Conservation (phyloP, 1,284 basidiomycete genomes). For the Albatrellus sp. region DNA sequence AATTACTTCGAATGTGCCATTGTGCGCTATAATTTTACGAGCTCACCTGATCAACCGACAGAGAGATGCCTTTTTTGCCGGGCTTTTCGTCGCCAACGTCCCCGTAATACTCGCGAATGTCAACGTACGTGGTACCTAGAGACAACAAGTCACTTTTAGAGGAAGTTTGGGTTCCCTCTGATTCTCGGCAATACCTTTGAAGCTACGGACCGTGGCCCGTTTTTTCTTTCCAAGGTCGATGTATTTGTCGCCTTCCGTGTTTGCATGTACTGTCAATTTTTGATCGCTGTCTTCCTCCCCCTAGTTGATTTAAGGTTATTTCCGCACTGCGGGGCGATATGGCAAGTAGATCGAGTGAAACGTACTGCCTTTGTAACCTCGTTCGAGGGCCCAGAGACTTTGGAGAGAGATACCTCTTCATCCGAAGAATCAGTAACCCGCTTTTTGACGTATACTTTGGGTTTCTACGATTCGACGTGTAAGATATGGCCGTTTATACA, state of each 20-base stretch:
- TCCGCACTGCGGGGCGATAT: too few species aligned
- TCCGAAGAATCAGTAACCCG: too few species aligned
- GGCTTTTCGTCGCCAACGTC: constrained; percentile 59
- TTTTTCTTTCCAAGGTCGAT: constrained; percentile 61
- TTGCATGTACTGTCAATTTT: constrained; percentile 14
- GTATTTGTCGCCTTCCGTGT: constrained; percentile 45
- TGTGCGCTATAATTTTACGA: background rate
- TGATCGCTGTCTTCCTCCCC: constrained; percentile 9
- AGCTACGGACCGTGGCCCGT: constrained; percentile 55
- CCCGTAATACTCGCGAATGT: constrained; percentile 73
- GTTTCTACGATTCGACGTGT: too few species aligned
- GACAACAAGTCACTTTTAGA: background rate
- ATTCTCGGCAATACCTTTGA: constrained; percentile 39
- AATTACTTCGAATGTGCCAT: background rate
- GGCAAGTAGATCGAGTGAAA: too few species aligned
- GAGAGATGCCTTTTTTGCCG: constrained; percentile 71
- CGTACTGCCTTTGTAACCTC: too few species aligned
- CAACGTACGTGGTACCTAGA: constrained; percentile 41
- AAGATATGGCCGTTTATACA: too few species aligned
- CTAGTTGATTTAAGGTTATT: background rate
- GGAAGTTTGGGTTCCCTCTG: too few species aligned
- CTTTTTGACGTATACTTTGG: too few species aligned
- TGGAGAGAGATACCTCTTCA: too few species aligned
- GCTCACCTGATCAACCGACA: constrained; percentile 59
- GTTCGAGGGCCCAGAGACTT: too few species aligned